Base-by-base conservation (phyloP, 108 stramenopile genomes). In the Nitzschia sp. region DNA sequence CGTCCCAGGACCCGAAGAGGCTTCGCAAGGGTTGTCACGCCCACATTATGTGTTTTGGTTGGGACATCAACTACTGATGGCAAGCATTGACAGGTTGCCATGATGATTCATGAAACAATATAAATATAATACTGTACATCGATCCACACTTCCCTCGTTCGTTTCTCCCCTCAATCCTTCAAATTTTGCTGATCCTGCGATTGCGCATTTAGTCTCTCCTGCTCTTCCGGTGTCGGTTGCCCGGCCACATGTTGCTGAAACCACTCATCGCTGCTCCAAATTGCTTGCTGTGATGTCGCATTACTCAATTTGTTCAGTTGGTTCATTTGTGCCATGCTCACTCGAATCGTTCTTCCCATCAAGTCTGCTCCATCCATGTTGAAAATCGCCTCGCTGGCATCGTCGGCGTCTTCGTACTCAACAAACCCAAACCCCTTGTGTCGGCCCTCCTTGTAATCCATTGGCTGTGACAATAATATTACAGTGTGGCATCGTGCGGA, bases 351-450 rank as follows among this genome's bases (percentile, higher is more conserved):
- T 52, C 87, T 76, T 28, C 95, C 95, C 57, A 85, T 79, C 63
- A 97, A 80, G 60, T 97, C 96, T 23, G 87, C 72, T 17, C 94
- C 95, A 69, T 98, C 92, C 96, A 97, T 93, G 78, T 98, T 98
- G 52, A 96, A 95, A 28, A 96, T 90, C 16, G 96, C 97, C 72
- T 96, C 98, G 13, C 56, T 66, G 2, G 96, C 98, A 52, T 83
- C 82, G 29, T 88, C 87, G 32, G 81, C 80, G 60, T 93, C 89
- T 62, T 93, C 95, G 69, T 82, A 97, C 65, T 96, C 92, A 16
- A 97, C 80, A 75, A 98, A 98, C 1, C 86, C 98, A 79, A 97
- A 97, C 9, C 98, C 97, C 47, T 90, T 75, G 63, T 87, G 84
- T 11, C 62, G 75, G 2, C 92, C 87, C 2, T 54, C 53, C 35